Evolutionary conservation across 768 basidiomycete genomes (phyloP), one percentile per base, ranked within the genome.

Genomic region (Amanita brunnescens): DNA sequence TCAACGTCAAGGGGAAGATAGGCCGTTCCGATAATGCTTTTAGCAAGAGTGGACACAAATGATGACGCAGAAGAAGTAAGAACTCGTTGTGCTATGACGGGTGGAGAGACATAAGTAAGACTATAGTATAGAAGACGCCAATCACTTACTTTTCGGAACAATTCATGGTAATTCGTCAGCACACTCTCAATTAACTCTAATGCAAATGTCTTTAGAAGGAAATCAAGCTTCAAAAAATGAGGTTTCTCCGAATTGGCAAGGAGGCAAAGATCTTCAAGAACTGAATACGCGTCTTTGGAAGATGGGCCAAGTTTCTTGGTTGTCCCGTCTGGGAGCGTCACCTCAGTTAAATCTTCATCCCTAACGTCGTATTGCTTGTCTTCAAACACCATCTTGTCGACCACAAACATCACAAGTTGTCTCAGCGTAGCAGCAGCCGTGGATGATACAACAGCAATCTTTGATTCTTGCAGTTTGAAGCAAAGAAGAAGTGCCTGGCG

Each of bases 171-270:
- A 62, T 94, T 93, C 6, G 91, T 93, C 46, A 99, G 70, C 2
- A 97, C 90, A 59, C 94, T 97, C 69, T 99, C 95, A 33, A 98
- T 91, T 48, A 98, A 70, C 67, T 99, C 95, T n/a, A 99, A 69
- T 0, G 93, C 91, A 58, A 98, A 98, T 0, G 96, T 97, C 66
- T 93, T 86, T 59, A 88, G 89, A 40, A 98, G 70, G 46, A 76
- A 80, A 18, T 88, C 83, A 41, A 97, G 78, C 56, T 85, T 83
- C 53, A 96, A 73, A 61, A 96, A 90, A 48, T 76, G 73, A 2
- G 93, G 88, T 48, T 78, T 83, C 63, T 92, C 84, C 3, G 81
- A 77, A 59, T 91, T 83, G 49, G 89, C 88, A 1, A 98, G 78
- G 0, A 97, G 69, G 63, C 95, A 97, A 1, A 99, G 68, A 60